Base-by-base conservation (phyloP, 2,329 filamentous ascomycete species). In the Tetracladium maxilliforme region DNA sequence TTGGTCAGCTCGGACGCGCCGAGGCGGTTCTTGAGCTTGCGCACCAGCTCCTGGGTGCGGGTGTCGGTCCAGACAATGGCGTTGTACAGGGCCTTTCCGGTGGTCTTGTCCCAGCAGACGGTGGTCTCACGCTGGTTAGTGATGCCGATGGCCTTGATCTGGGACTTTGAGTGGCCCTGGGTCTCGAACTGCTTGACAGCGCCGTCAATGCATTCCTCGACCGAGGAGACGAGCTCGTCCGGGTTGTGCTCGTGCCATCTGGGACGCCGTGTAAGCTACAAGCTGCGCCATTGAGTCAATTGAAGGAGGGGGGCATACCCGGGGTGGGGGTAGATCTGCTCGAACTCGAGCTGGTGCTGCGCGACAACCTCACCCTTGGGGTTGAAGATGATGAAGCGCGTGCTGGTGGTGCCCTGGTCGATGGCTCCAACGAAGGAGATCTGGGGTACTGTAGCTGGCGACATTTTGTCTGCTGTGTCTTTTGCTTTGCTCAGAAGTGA, bases 191-290 rank as follows among this genome's bases (percentile, higher is more conserved):
- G 56, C 41, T 71, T 66, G 30, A 76, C 68, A 1, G 81, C 80
- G 34, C 70, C 68, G 37, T 83, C 75, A 37, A 92, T 84, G 50
- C 84, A 93, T 33, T 64, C 64, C 42, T 82, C 68, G 16, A 87
- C 81, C 2, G 81, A 78, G 27, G 59, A 54, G 22, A 92, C 60
- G 27, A 93, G 68, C 43, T 83, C 80, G 25, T 69, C 54, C 5
- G 84, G 81, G 41, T 92, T 76, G 44, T 92, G 83, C 48, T 93
- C 84, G 48, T 92, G 81, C 82, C 81, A 92, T 49, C 81, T 87
- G 42, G 14, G 18, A 28, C 12, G 21, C 19, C 14, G 3, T 5
- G 7, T 26, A 13, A 13, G 19, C 10, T 15, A 10, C 14, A 14
- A 7, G n/a, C n/a, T n/a, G n/a, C n/a, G n/a, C n/a, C n/a, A n/a